phyloP scores from a whole-genome alignment of 108 stramenopile genomes.

The Halocafeteria seosinensis region DNA sequence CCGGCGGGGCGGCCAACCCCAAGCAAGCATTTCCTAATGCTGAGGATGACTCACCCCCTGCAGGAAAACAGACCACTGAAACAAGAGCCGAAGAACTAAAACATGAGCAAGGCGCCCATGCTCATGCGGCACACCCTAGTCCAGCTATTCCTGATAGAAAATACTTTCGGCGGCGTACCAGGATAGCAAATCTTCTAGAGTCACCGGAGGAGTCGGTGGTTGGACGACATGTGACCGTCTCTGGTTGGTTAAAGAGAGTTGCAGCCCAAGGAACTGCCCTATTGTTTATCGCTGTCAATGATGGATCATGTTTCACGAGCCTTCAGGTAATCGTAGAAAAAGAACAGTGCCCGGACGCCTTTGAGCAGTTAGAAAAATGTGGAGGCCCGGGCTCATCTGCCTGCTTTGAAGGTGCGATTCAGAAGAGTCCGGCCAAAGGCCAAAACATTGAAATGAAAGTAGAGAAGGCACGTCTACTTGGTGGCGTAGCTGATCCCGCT shows the following conservation, averaged over 20 bases:
- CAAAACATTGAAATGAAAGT: conserved; percentile 53
- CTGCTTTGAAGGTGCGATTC: conserved; percentile 34
- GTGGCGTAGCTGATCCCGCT: conserved; percentile 29
- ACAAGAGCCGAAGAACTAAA: too few species aligned
- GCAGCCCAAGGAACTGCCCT: conserved; percentile 44
- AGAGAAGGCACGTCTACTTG: conserved; percentile 29
- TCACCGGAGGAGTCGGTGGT: conserved; percentile 1
- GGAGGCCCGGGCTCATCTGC: conserved; percentile 37
- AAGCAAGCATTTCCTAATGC: neutral
- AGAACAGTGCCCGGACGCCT: conserved; percentile 28
- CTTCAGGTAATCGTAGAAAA: conserved; percentile 44
- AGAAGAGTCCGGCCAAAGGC: conserved; percentile 36
- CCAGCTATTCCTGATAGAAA: neutral
- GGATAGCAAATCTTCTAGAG: neutral
- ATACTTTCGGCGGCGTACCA: neutral
- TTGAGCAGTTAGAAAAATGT: conserved; percentile 27
- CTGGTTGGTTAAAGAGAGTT: conserved; percentile 53
- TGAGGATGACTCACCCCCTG: neutral
- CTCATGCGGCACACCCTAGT: neutral
- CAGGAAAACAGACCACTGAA: too few species aligned
- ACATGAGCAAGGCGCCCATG: conserved; percentile 11
- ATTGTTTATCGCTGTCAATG: conserved; percentile 56
- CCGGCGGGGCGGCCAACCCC: neutral
- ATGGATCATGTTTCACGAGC: conserved; percentile 39
- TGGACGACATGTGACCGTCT: conserved; percentile 46